Evolutionary conservation across 345 rosid genomes (phyloP), one percentile per base, ranked within the genome.

Genomic region (Tarenaya hassleriana): DNA sequence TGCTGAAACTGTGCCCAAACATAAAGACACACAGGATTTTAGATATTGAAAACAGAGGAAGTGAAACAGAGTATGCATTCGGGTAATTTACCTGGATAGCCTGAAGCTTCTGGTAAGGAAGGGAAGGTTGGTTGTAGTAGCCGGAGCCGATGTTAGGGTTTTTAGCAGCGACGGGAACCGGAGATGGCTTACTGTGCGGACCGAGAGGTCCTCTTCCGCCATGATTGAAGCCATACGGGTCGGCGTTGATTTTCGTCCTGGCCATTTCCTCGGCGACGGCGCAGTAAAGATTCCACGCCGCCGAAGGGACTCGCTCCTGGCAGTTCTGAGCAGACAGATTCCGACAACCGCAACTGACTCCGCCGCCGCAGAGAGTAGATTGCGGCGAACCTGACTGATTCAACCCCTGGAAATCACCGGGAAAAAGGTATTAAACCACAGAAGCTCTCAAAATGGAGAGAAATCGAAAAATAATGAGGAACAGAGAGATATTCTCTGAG

Each of bases 231-330:
- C 31, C 58, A 43, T 56, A 47, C 8, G 51, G 7, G 24, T 67
- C 69, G 13, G 67, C 63, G 34, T 16, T 67, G 51, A 64, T 49
- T 43, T 60, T 66, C 71, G 67, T 60, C 61, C 55, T 69, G 7
- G 73, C 82, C 7, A 78, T 55, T 62, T 83, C 80, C 34, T 74
- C 86, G 13, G 77, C 79, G 17, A 88, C 88, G 10, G 78, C 77
- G 17, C 62, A 56, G 16, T 77, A 76, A 33, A 81, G 71, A 75
- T 80, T 84, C 82, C 80, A 75, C 1, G 82, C 63, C 17, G 55
- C 60, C 43, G 76, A 50, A 4, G 60, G 61, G n/a, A 16, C 69
- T 52, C 39, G 55, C 64, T 55, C n/a, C n/a, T 42, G 47, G 15
- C 8, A 2, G n/a, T 34, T 52, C 43, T 11, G 59, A 19, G 42